Conservation (phyloP, 2,329 filamentous ascomycete genomes). For the Fusarium phyllophilum region DNA sequence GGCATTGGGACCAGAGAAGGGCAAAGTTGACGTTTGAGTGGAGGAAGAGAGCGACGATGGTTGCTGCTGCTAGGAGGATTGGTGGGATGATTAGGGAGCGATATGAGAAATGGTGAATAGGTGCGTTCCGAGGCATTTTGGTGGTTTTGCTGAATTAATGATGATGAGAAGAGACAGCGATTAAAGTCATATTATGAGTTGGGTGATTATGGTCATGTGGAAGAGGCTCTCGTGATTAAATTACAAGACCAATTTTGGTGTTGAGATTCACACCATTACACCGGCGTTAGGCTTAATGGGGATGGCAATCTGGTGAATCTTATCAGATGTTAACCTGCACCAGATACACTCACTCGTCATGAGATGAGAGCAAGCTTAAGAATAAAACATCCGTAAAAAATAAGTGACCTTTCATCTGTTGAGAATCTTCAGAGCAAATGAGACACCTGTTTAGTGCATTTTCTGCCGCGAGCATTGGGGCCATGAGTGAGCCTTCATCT, state of each 20-base stretch:
- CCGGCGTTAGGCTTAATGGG: constrained; percentile 20
- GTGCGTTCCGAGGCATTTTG: constrained; percentile 48
- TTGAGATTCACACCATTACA: constrained; percentile 24
- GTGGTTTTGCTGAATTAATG: neutral
- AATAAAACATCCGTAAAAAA: no score
- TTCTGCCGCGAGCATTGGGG: neutral
- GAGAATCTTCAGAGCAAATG: neutral
- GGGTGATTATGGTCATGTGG: constrained; percentile 19
- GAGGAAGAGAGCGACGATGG: constrained; percentile 54
- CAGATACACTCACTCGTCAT: neutral
- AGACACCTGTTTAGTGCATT: neutral
- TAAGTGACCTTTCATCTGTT: neutral
- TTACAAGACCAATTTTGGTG: constrained; percentile 18
- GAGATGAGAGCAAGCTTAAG: neutral
- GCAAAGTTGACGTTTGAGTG: constrained; percentile 62
- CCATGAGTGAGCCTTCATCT: neutral
- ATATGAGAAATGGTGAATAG: constrained; percentile 63
- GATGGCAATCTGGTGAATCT: neutral
- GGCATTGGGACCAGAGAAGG: constrained; percentile 64
- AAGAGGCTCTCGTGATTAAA: constrained; percentile 34
- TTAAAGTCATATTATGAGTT: neutral
- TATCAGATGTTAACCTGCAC: neutral
- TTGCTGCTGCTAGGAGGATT: constrained; percentile 57
- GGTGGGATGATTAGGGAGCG: constrained; percentile 63
- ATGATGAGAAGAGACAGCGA: neutral